Evolutionary conservation across 352 stramenopile species (phyloP).

Genomic region (Pythium biforme): DNA sequence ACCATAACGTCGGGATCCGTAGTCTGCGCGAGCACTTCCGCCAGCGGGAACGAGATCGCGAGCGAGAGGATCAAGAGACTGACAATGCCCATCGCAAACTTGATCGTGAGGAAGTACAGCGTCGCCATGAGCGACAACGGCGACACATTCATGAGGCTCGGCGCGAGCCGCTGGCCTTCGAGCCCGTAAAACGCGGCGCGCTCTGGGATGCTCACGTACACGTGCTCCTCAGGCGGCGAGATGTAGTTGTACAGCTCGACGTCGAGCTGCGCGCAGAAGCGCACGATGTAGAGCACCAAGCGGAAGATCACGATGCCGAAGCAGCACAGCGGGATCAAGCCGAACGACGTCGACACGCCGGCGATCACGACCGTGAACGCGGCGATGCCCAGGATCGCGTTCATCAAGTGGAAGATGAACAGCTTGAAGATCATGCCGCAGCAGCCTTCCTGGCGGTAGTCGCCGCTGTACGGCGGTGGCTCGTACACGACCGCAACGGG

Average conservation of each 20-base stretch:
- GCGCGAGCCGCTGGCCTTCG: conserved; percentile 41
- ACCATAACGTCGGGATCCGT: conserved; percentile 24
- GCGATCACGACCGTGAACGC: conserved; percentile 50
- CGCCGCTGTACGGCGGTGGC: conserved; percentile 22
- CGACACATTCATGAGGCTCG: conserved; percentile 51
- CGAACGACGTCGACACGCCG: conserved; percentile 35
- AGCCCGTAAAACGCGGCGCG: conserved; percentile 39
- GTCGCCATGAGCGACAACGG: conserved; percentile 53
- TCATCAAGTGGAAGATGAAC: conserved; percentile 57
- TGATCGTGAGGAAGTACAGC: conserved; percentile 67
- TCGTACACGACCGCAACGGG: conserved; percentile 24
- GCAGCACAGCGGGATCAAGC: conserved; percentile 60
- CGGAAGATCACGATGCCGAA: conserved; percentile 64
- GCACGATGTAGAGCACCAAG: conserved; percentile 42
- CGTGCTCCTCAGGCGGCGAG: conserved; percentile 39
- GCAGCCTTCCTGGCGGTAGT: conserved; percentile 31
- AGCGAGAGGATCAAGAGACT: conserved; percentile 40
- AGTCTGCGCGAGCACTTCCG: conserved; percentile 20
- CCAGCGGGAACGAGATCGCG: conserved; percentile 32
- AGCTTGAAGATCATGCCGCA: conserved; percentile 49
- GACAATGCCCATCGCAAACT: conserved; percentile 52
- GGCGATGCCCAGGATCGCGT: conserved; percentile 49
- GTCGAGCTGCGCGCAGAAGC: conserved; percentile 50
- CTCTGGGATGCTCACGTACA: conserved; percentile 42
- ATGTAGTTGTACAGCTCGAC: conserved; percentile 69